Conservation (phyloP, 306 rosid species). For the Pyrus bretschneideri region DNA sequence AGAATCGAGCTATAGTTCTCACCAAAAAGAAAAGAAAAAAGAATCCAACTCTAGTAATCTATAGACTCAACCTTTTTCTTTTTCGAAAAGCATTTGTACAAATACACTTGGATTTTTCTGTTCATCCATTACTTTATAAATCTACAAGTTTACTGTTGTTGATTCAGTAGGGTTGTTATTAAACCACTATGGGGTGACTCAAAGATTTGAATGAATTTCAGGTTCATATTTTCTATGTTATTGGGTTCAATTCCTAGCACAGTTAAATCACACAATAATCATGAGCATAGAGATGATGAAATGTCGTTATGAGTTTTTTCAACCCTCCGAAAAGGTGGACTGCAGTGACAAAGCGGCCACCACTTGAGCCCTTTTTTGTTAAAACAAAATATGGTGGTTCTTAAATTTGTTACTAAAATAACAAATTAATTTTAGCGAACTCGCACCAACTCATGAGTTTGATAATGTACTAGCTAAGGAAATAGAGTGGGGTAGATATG, state of each 20-base stretch:
- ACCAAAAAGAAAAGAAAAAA: background rate
- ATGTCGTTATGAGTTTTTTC: no score
- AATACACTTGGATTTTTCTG: background rate
- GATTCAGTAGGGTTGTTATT: background rate
- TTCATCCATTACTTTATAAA: background rate
- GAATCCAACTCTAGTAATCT: background rate
- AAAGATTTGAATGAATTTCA: no score
- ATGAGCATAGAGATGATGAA: no score
- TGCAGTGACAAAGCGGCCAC: no score
- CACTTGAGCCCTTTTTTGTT: no score
- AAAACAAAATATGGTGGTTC: background rate
- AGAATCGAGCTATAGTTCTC: background rate
- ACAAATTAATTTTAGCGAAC: background rate
- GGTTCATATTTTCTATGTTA: no score
- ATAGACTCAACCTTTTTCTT: background rate
- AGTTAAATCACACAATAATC: no score
- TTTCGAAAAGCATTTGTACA: background rate
- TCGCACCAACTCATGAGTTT: background rate
- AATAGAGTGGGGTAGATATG: background rate
- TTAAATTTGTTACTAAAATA: background rate
- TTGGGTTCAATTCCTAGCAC: no score
- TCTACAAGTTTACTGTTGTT: background rate
- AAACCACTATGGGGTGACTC: background rate
- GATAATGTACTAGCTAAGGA: background rate
- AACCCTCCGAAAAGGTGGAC: accelerated